Base-by-base conservation (phyloP, 306 rosid species). In the Erythrophleum fordii region DNA sequence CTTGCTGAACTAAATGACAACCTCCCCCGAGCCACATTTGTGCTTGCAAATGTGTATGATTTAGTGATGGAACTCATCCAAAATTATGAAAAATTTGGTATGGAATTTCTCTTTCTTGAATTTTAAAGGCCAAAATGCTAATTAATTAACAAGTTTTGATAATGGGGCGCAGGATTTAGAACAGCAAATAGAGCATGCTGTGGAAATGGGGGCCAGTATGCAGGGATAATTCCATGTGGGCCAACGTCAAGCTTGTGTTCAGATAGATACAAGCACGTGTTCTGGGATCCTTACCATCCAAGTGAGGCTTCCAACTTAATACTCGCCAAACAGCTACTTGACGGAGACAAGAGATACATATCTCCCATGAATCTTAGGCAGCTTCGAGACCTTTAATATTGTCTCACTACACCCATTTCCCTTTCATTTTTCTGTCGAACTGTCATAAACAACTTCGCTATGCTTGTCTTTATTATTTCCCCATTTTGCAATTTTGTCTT, bases 251-350 rank as follows among this genome's bases (percentile, higher is more conserved):
- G 87, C 20, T 13, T 91, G 83, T 93, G 98, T 26, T 26, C 87
- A 0, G 97, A 93, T 41, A 79, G 94, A 56, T 9, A 84, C 5
- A 80, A 61, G 70, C 93, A 91, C 67, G 94, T 91, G 1, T 93
- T 93, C 74, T 91, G 94, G 94, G 97, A 93, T 79, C 92, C 94
- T 23, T 91, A 90, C 81, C 98, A 93, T 77, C 98, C 94, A 2
- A 93, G 93, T 51, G 97, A 93, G 9, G 93, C 97, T 49, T 89
- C 98, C 59, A 91, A 93, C 66, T 45, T 91, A 6, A 58, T 93
- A 70, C 58, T 93, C 4, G 97, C 97, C 79, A 87, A 88, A 26
- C 82, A 87, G 55, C 82, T 93, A 42, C 60, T 91, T 29, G 90
- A 90, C 13, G 97, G 98, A 49, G 94, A 89, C 81, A 75, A 55